Conservation (phyloP, 768 basidiomycete species). For the Mycena albidolilacea region DNA sequence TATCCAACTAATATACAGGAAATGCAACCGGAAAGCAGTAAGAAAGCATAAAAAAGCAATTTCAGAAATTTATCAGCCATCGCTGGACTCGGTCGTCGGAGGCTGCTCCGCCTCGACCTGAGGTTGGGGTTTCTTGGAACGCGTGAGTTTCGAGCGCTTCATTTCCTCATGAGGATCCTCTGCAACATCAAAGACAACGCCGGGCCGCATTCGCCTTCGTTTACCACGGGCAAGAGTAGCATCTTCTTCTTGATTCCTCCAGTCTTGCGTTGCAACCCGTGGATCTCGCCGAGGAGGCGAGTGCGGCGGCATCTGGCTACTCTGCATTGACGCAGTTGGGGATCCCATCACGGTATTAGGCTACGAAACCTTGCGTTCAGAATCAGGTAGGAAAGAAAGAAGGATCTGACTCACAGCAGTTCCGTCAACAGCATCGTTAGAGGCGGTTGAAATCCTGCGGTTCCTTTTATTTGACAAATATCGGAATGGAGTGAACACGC, state of each 20-base stretch:
- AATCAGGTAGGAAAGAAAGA: slow-evolving; percentile 24
- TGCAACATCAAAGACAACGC: slow-evolving; percentile 75
- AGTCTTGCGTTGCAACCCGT: slow-evolving; percentile 73
- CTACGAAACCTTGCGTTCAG: slow-evolving; percentile 50
- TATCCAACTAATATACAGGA: slow-evolving; percentile 27
- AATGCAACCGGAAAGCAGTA: slow-evolving; percentile 22
- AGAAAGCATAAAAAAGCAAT: slow-evolving; percentile 23
- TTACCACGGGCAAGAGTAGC: slow-evolving; percentile 59
- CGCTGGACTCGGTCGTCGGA: slow-evolving; percentile 28
- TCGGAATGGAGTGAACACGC: slow-evolving; percentile 75
- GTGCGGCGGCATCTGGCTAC: slow-evolving; percentile 67
- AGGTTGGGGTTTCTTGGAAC: slow-evolving; percentile 23
- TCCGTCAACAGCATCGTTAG: slow-evolving; percentile 84
- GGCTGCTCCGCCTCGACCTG: slow-evolving; percentile 15
- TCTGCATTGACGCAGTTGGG: slow-evolving; percentile 79
- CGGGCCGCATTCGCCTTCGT: slow-evolving; percentile 66
- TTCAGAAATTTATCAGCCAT: slow-evolving; percentile 11
- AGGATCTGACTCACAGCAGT: slow-evolving; percentile 72
- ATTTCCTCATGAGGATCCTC: slow-evolving; percentile 66
- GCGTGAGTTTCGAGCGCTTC: slow-evolving; percentile 20
- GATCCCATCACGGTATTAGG: slow-evolving; percentile 82
- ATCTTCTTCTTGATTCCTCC: slow-evolving; percentile 77
- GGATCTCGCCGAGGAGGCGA: slow-evolving; percentile 78
- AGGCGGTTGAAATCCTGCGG: slow-evolving; percentile 80
- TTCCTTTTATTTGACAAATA: slow-evolving; percentile 71